Evolutionary conservation across 225 moss, liverwort and hornwort species (phyloP).

Genomic region (Bryoerythrophyllum caledonicum): DNA sequence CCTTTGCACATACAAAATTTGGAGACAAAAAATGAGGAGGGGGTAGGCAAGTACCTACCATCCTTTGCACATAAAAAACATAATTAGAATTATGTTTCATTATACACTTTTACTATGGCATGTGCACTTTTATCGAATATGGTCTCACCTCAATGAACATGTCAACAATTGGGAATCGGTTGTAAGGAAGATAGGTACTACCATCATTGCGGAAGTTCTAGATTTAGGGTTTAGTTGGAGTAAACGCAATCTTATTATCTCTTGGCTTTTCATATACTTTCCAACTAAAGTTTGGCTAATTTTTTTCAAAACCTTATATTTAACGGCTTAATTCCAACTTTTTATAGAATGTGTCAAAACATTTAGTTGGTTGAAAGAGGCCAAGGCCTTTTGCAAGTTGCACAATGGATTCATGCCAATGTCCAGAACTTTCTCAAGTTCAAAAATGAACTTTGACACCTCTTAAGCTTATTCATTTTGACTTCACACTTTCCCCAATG

Average conservation of each 20-base stretch:
- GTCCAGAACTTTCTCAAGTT: constrained; percentile 43
- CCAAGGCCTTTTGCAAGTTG: constrained; percentile 36
- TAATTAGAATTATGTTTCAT: too few relatives aligned
- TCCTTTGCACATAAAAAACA: too few relatives aligned
- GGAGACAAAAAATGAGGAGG: too few relatives aligned
- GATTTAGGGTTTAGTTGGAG: constrained; percentile 18
- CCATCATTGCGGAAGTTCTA: too few relatives aligned
- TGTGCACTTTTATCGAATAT: too few relatives aligned
- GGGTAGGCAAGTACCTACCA: too few relatives aligned
- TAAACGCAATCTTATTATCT: background rate
- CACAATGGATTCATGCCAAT: constrained; percentile 53
- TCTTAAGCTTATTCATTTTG: constrained; percentile 92
- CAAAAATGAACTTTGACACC: constrained; percentile 78
- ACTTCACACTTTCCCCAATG: constrained; percentile 71
- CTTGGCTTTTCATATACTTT: background rate
- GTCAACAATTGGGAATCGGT: too few relatives aligned
- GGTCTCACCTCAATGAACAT: too few relatives aligned
- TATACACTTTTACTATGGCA: too few relatives aligned
- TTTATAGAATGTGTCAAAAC: background rate
- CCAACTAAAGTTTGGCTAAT: background rate
- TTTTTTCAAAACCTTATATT: background rate
- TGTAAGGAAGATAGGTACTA: too few relatives aligned
- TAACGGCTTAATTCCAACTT: background rate
- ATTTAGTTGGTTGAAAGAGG: constrained; percentile 16
- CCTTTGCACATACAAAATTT: too few relatives aligned